Base-by-base conservation (phyloP, 192 early-diverging fungal species). In the Coemansia sp. region DNA sequence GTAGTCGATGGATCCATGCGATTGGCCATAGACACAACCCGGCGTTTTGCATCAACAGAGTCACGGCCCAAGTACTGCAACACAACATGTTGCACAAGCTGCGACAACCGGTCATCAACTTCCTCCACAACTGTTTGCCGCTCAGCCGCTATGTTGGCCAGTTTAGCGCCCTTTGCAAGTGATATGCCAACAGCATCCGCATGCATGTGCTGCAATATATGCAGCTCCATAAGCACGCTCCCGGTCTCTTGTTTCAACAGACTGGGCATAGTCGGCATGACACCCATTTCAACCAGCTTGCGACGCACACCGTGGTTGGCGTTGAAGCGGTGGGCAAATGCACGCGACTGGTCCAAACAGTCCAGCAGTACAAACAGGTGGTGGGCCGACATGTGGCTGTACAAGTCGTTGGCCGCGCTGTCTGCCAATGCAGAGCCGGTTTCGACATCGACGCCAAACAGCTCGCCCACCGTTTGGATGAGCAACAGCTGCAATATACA, bases 241-340 rank as follows among this genome's bases (percentile, higher is more conserved):
- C 75, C 82, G 11, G 93, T 92, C 75, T 97, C 95, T 71, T 95
- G 94, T 65, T 93, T 95, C 23, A 96, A 84, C 47, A 97, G 63
- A 58, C 95, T 95, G 17, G 95, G 95, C 62, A 95, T 68, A 43
- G 93, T 92, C 17, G 91, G 88, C 85, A 95, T 94, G 25, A 93
- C 91, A 11, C 94, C 92, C 86, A 85, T 71, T 77, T 87, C 83
- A 71, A 91, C 68, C 59, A 97, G 83, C 16, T 91, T 89, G 50
- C 91, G 84, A 8, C 95, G 89, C 26, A 96, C 84, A 43, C 88
- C 85, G 49, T 74, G 84, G 68, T 92, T 85, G 50, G 69, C 75
- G 67, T 97, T 95, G 68, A 97, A 97, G 25, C 84, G 67, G 49
- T 86, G 79, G 4, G 95, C 92, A 81, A 95, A 91, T 19, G 84